These are phyloP conservation scores for Rhizophagus clarus DNA, from an alignment of 192 early-diverging fungal genomes.

Conservation along the genomic window DNA sequence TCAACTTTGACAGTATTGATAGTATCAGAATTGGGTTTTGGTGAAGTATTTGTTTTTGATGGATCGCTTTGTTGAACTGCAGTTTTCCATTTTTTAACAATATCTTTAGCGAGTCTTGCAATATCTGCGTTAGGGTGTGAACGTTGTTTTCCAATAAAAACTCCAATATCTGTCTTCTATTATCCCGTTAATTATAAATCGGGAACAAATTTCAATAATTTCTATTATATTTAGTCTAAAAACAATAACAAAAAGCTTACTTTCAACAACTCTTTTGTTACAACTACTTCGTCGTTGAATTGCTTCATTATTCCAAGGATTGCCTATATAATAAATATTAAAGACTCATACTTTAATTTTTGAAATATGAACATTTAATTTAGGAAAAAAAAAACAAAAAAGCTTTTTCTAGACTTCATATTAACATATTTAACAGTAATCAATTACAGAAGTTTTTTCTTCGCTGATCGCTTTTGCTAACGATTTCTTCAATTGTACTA, in stretches of 20 bases:
- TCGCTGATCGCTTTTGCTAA: background rate
- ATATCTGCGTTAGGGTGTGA: constrained; percentile 63
- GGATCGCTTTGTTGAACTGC: constrained; percentile 52
- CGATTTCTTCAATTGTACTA: constrained; percentile 6
- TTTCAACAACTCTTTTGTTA: constrained; percentile 23
- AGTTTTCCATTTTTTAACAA: constrained; percentile 85
- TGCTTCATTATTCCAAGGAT: constrained; percentile 5
- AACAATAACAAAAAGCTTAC: background rate
- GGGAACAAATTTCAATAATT: too few species aligned
- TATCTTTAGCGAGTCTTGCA: constrained; percentile 61
- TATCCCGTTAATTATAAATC: constrained; percentile 11
- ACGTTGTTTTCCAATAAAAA: constrained; percentile 73
- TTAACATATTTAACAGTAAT: too few species aligned
- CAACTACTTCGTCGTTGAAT: constrained; percentile 2
- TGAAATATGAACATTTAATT: background rate
- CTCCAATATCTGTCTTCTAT: constrained; percentile 79
- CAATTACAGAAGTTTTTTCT: background rate
- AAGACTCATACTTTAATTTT: too few species aligned
- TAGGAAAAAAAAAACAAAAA: background rate
- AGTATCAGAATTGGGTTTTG: constrained; percentile 36
- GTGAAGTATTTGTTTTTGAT: constrained; percentile 35
- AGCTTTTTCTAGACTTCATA: too few species aligned
- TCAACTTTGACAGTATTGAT: constrained; percentile 18
- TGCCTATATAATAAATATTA: background rate
- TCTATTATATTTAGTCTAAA: background rate